Evolutionary conservation across 106 monocot genomes (phyloP), one percentile per base, ranked within the genome.

Genomic region (Platanthera guangdongensis): DNA sequence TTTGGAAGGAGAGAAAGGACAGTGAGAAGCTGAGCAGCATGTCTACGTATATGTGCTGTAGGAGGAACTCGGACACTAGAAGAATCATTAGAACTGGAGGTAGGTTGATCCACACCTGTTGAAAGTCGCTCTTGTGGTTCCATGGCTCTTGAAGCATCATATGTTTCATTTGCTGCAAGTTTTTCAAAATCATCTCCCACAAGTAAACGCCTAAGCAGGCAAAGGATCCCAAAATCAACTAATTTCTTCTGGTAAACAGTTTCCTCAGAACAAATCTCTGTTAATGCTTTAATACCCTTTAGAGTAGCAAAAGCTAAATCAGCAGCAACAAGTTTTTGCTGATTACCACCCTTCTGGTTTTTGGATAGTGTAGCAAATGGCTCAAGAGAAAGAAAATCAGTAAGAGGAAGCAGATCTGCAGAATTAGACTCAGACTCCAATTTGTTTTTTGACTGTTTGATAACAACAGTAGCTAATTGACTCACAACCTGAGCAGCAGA

Each of bases 171-270:
- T 50, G 92, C 94, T 81, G 94, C 99, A 8, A 94, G 80, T 51
- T 92, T 88, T 77, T 99, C 99, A 84, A 90, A 99, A 82, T 99
- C 99, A 78, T 99, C 99, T 47, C 75, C 57, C 78, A 99, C 48
- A 75, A 99, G 89, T 81, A 88, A 90, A 28, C 94, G 91, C 57
- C 85, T 87, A 32, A 94, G 88, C 73, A 99, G 85, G 79, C 76
- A 88, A 80, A 99, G 78, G 12, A 80, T 79, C 79, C 99, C 99
- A 78, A 85, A 85, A 78, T 94, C 88, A 78, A 79, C 82, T 71
- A 94, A 76, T 80, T 87, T 92, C 65, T 77, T 87, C 83, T 90
- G 92, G 82, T 75, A 92, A 25, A 71, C 57, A 63, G 64, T 65
- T 81, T 99, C 94, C 74, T 85, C 92, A 53, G 87, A 81, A 77